Evolutionary conservation across 169 alveolate genomes (phyloP).

Genomic region (Plasmodium coatneyi): DNA sequence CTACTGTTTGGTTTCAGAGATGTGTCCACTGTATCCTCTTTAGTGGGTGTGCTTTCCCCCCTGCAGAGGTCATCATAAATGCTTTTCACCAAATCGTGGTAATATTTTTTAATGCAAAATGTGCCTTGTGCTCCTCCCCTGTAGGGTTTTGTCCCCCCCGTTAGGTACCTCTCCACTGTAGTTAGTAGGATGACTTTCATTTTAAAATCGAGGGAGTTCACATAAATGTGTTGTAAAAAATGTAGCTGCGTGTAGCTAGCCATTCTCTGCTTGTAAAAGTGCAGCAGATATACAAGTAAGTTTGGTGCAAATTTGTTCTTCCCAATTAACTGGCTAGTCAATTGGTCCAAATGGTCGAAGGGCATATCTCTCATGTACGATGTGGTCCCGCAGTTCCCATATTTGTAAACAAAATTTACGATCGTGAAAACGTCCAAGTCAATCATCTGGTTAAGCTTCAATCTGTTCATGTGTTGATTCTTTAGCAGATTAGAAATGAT

Average conservation of each 20-base stretch:
- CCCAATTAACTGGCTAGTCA: conserved; percentile 14
- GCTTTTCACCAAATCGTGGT: conserved; percentile 24
- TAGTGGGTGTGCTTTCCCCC: neutral
- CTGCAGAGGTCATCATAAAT: conserved; percentile 43
- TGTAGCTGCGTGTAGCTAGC: neutral
- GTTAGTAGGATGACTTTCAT: conserved; percentile 72
- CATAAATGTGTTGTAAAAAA: conserved; percentile 15
- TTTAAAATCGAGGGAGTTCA: conserved; percentile 25
- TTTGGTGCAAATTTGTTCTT: conserved; percentile 47
- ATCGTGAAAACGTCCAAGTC: conserved; percentile 71
- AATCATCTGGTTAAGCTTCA: conserved; percentile 22
- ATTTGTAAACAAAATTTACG: conserved; percentile 47
- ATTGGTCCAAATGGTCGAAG: conserved; percentile 13
- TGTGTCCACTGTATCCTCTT: neutral
- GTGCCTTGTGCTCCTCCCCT: neutral
- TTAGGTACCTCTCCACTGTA: conserved; percentile 26
- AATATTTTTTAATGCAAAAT: conserved; percentile 17
- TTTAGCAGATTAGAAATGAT: conserved; percentile 7
- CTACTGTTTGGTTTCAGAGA: neutral
- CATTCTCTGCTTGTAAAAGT: conserved; percentile 31
- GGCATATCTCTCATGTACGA: neutral
- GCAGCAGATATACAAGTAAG: conserved; percentile 40
- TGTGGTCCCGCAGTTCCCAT: neutral
- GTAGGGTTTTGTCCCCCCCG: neutral
- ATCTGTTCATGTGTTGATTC: neutral